phyloP scores from a whole-genome alignment of 345 rosid species.

The Rhizophora apiculata region DNA sequence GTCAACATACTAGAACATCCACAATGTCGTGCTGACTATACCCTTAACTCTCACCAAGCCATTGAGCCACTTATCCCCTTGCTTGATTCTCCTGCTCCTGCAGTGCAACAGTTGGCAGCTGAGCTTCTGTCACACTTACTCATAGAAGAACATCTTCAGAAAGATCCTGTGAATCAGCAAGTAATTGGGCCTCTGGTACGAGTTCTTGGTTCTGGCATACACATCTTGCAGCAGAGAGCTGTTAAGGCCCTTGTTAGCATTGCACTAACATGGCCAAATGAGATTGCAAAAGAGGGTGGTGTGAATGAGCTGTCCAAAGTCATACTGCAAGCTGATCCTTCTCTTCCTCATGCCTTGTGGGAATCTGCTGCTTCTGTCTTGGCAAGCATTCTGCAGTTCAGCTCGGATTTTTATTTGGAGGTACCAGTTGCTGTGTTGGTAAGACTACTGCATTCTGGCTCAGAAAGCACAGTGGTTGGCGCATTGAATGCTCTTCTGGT shows the following conservation, averaged over 20 bases:
- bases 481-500: conserved; percentile 94
- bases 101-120: conserved; percentile 95
- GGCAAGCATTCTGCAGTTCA: conserved; percentile 82
- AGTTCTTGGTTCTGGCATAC: conserved; percentile 85
- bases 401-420: conserved; percentile 92
- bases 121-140: conserved; percentile 97
- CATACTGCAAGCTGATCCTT: conserved; percentile 89
- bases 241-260: conserved; percentile 95
- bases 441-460: conserved; percentile 80
- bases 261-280: conserved; percentile 87
- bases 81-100: conserved; percentile 89
- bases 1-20: conserved; percentile 96
- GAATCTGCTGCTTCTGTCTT: conserved; percentile 92
- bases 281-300: conserved; percentile 96
- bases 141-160: conserved; percentile 82
- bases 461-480: conserved; percentile 76
- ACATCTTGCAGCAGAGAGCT: conserved; percentile 93
- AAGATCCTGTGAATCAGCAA: conserved; percentile 74
- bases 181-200: conserved; percentile 82
- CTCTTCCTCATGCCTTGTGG: conserved; percentile 90
- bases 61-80: conserved; percentile 92
- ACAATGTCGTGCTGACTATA: conserved; percentile 82
- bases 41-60: conserved; percentile 76
- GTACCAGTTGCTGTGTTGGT: conserved; percentile 96
- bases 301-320: conserved; percentile 88